Evolutionary conservation across 2,329 filamentous ascomycete genomes (phyloP).

Genomic region (Juglanconis sp.): DNA sequence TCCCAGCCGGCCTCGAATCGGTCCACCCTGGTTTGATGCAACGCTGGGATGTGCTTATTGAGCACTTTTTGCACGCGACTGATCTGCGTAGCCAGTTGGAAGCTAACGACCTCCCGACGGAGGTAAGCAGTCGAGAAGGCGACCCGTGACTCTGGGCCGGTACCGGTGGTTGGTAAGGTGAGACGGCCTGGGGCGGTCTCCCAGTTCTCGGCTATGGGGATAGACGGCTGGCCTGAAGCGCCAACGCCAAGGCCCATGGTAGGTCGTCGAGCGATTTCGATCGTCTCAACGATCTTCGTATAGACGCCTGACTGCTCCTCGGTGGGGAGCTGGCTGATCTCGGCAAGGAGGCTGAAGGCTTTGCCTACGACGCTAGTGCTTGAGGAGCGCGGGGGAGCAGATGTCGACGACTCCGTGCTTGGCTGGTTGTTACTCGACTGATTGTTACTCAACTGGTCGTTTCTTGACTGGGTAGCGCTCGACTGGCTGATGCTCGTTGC

Average conservation of each 20-base stretch:
- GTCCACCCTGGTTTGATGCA: not conserved
- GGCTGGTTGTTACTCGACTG: no score
- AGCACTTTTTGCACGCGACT: not conserved
- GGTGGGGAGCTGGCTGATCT: not conserved
- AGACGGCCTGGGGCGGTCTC: constrained; percentile 6
- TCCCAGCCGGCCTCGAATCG: not conserved
- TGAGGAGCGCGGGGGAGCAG: no score
- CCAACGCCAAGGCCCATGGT: not conserved
- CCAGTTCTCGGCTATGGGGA: not conserved
- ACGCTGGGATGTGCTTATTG: not conserved
- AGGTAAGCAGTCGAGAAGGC: constrained; percentile 1
- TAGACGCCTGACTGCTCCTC: not conserved
- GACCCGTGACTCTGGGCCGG: not conserved
- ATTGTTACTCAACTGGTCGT: no score
- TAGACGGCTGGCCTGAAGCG: not conserved
- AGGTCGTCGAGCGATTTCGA: not conserved
- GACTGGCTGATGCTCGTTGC: no score
- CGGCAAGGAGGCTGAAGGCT: not conserved
- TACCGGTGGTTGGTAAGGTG: no score
- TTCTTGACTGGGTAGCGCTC: no score
- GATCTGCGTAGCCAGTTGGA: not conserved
- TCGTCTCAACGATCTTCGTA: not conserved
- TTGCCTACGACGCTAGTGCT: not conserved
- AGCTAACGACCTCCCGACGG: not conserved
- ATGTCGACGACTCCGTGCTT: no score